Base-by-base conservation (phyloP, 148 eudicot species). In the Rhododendron williamsianum region DNA sequence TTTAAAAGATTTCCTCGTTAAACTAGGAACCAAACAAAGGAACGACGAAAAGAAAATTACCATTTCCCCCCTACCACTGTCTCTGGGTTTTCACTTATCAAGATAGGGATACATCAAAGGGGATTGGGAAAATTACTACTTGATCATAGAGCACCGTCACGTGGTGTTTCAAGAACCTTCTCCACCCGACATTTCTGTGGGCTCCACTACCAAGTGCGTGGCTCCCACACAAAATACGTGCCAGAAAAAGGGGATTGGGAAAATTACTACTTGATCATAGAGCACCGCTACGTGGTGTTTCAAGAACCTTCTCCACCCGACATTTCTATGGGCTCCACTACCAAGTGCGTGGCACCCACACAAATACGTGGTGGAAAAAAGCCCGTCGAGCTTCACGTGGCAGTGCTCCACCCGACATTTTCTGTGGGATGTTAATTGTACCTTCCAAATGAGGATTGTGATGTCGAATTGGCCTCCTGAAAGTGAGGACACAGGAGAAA, bases 381-480 rank as follows among this genome's bases (percentile, higher is more conserved):
- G 63, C 23, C 6, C 0, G n/a, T 58, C 9, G 9, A 58, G 65
- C 7, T 2, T 25, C 19, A 33, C 33, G 1, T 9, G 15, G 3
- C 15, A 0, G 73, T 67, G 73, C 73, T 0, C 36, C 36, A 35
- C 36, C 36, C 36, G 36, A 35, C 36, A 35, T 35, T 33, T 35
- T 35, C 36, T 35, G 36, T 43, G 45, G 7, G 6, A 46, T 46
- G 49, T 46, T 9, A 46, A 15, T 51, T 52, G 0, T 54, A 97
- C 99, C 99, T 97, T 97, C 99, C 99, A 97, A 87, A 97, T 93
- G 74, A 95, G 91, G 73, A 97, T 93, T 36, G 96, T 91, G 56
- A 97, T 88, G 82, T 97, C 99, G 69, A 82, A 97, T 87, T 97
- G 99, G 58, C 38, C 93, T 87, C 90, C 87, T 6, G 77, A 69